Conservation (phyloP, 2,329 filamentous ascomycete genomes). For the Fusarium humuli region DNA sequence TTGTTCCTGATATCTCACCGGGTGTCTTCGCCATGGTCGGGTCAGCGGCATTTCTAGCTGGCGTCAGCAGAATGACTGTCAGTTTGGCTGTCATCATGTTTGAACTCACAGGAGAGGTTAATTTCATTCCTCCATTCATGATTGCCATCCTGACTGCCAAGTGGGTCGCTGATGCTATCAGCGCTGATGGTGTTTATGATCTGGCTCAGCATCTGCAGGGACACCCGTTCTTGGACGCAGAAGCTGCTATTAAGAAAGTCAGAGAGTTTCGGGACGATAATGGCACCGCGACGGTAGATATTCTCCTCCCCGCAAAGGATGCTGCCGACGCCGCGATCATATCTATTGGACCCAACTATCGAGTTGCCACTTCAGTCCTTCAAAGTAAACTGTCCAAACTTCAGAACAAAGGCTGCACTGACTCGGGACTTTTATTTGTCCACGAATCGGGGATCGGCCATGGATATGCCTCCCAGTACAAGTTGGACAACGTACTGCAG, state of each 20-base stretch:
- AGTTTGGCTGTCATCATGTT: conserved; percentile 38
- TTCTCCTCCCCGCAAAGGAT: neutral
- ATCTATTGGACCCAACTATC: neutral
- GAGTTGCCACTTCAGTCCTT: neutral
- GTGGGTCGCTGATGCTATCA: conserved; percentile 35
- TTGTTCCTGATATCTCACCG: conserved; percentile 20
- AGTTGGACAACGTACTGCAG: neutral
- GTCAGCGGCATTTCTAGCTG: conserved; percentile 29
- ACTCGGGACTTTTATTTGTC: conserved; percentile 13
- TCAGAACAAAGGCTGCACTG: neutral
- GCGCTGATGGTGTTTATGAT: conserved; percentile 32
- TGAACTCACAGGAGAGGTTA: conserved; percentile 29
- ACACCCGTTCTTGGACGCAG: conserved; percentile 30
- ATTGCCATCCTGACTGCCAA: conserved; percentile 26
- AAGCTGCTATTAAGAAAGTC: conserved; percentile 1
- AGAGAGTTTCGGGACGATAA: conserved; percentile 1
- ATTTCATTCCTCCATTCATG: conserved; percentile 34
- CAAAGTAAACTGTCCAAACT: conserved; percentile 1
- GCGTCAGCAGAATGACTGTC: conserved; percentile 35
- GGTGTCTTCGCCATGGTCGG: conserved; percentile 37
- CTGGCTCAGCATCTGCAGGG: conserved; percentile 31
- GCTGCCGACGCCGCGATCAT: neutral
- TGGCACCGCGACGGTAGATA: conserved; percentile 13
- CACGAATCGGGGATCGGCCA: conserved; percentile 10
- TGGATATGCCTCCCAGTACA: conserved; percentile 4